A percentile compares a stretch with the other conserved stretches of the same genome.
Evolutionary conservation across 352 stramenopile genomes (phyloP).

Genomic region (Globisporangium okanoganense): DNA sequence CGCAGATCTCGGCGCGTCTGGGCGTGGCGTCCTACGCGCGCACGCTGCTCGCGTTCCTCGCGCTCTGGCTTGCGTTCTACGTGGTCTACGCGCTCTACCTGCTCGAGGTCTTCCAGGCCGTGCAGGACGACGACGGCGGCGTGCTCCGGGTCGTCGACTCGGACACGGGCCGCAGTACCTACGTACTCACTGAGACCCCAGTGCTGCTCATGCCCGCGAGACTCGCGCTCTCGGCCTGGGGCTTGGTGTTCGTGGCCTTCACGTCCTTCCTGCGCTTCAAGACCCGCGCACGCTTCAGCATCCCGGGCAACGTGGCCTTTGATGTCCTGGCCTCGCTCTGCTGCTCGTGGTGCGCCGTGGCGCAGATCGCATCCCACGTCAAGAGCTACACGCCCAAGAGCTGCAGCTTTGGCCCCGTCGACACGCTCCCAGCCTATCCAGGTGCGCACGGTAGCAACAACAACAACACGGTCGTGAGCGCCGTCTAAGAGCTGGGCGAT

Average conservation of each 20-base stretch:
- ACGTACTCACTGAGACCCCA: not conserved
- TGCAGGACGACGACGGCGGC: not conserved
- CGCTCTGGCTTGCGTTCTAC: conserved; percentile 2
- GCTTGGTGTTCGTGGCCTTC: not conserved
- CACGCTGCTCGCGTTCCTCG: conserved; percentile 17
- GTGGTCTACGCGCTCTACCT: not conserved
- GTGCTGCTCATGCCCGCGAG: not conserved
- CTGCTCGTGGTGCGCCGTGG: conserved; percentile 23
- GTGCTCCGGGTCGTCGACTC: not conserved
- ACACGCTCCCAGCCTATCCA: conserved; percentile 15
- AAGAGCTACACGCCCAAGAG: conserved; percentile 23
- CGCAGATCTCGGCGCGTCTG: conserved; percentile 20
- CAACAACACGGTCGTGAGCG: not conserved
- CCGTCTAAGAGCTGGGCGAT: not conserved
- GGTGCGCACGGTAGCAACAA: not conserved
- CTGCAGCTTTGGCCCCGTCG: conserved; percentile 18
- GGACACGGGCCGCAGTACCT: not conserved
- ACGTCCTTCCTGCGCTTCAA: conserved; percentile 2
- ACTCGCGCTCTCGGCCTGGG: not conserved
- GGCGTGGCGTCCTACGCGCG: conserved; percentile 15
- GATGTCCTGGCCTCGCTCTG: conserved; percentile 15
- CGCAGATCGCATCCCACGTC: conserved; percentile 23
- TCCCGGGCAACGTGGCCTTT: conserved; percentile 13
- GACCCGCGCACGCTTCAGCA: conserved; percentile 7
- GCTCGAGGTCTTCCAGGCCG: not conserved